Conservation (phyloP, 164 flowering plant species). For the Vitis vinifera region DNA sequence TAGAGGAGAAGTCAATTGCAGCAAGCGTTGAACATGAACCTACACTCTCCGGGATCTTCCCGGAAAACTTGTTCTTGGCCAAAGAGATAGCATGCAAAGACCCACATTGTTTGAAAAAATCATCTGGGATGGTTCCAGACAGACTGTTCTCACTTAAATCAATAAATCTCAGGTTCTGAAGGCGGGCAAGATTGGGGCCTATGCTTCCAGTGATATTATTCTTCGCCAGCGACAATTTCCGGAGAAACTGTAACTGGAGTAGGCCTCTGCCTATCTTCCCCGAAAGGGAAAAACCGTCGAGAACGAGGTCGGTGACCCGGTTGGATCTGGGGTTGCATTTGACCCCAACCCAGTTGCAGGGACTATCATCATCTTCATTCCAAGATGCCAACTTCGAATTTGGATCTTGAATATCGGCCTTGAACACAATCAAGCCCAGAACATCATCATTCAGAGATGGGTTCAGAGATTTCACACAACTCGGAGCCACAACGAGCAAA, state of each 20-base stretch:
- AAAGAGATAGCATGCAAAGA: conserved; percentile 59
- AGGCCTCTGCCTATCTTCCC: conserved; percentile 78
- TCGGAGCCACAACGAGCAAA: conserved; percentile 15
- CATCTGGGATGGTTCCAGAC: conserved; percentile 72
- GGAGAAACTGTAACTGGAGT: conserved; percentile 56
- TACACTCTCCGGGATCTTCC: conserved; percentile 64
- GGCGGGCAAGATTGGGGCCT: conserved; percentile 48
- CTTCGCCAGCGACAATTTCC: conserved; percentile 58
- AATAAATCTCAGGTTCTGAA: conserved; percentile 45
- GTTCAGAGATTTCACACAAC: conserved; percentile 40
- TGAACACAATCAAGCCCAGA: conserved; percentile 84
- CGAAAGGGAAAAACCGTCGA: conserved; percentile 73
- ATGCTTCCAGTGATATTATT: conserved; percentile 76
- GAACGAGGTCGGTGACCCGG: conserved; percentile 71
- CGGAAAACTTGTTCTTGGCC: conserved; percentile 65
- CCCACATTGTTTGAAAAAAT: conserved; percentile 76
- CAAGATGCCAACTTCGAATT: conserved; percentile 57
- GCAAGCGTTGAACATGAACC: conserved; percentile 62
- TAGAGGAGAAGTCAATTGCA: conserved; percentile 61
- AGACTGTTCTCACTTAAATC: conserved; percentile 73
- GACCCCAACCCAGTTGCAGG: conserved; percentile 81
- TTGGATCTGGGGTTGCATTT: conserved; percentile 72
- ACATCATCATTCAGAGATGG: conserved; percentile 80
- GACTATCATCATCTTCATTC: conserved; percentile 76
- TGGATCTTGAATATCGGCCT: conserved; percentile 80